Evolutionary conservation across 768 basidiomycete species (phyloP).

Genomic region (Psilocybe subaeruginosa): DNA sequence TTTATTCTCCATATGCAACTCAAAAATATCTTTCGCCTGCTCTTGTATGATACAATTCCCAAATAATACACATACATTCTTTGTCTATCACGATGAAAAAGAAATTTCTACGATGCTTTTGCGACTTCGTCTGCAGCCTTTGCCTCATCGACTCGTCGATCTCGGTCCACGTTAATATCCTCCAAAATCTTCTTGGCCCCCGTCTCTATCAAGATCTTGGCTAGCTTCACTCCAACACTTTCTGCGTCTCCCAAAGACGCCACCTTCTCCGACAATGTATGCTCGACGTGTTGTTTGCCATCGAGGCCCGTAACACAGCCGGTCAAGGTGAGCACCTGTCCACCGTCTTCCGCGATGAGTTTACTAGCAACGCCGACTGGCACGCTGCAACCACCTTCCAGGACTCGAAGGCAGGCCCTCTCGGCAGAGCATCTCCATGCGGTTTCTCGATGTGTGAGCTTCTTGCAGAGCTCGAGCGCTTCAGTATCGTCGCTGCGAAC

Average conservation of each 20-base stretch:
- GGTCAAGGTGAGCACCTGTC: conserved; percentile 57
- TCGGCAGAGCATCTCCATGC: conserved; percentile 82
- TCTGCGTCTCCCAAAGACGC: conserved; percentile 62
- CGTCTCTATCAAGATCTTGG: conserved; percentile 58
- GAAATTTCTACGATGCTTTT: background rate
- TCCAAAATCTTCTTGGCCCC: conserved; percentile 85
- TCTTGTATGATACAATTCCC: conserved; percentile 6
- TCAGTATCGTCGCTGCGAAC: conserved; percentile 68
- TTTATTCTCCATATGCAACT: too few relatives aligned
- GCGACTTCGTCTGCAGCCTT: conserved; percentile 23
- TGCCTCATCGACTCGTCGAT: conserved; percentile 45
- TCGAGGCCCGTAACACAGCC: conserved; percentile 86
- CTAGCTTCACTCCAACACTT: conserved; percentile 67
- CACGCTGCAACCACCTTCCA: conserved; percentile 98
- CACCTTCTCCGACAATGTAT: conserved; percentile 58
- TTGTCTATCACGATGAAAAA: background rate
- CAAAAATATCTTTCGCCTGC: background rate
- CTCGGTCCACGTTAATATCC: conserved; percentile 76
- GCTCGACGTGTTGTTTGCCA: conserved; percentile 73
- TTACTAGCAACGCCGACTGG: conserved; percentile 83
- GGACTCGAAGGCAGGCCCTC: conserved; percentile 81
- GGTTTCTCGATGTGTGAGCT: conserved; percentile 76
- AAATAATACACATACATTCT: conserved; percentile 2
- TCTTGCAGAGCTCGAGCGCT: conserved; percentile 63
- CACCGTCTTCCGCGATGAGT: conserved; percentile 36